Evolutionary conservation across 352 stramenopile species (phyloP), one percentile per base, ranked within the genome.

Genomic region (Halophytophthora polymorphica): DNA sequence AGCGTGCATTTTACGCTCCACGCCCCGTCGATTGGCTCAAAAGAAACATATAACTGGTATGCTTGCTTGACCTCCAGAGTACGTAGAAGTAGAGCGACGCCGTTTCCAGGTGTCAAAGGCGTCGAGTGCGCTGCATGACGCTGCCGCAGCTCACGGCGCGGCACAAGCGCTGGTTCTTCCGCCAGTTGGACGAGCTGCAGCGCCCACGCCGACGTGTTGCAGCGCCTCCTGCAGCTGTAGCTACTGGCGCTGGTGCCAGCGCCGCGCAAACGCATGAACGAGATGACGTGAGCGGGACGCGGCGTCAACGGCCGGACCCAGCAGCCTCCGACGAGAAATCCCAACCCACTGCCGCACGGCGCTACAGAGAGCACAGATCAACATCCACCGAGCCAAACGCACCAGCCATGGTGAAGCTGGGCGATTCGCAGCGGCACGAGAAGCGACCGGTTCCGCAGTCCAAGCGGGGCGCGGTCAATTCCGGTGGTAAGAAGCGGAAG

Each of bases 121-220:
- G n/a, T n/a, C n/a, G 45, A 45, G 44, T 55, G 45, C 45, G 54
- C 36, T 47, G 34, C 39, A 55, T 34, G 36, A 11, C 35, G 19
- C 22, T 68, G 6, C 34, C 50, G 47, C 51, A 84, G 50, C 68
- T 83, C 8, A 69, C 66, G 10, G 55, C 45, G 17, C 19, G 71
- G 36, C 36, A 71, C 29, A 84, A 86, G 71, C 58, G 35, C 25
- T 21, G 48, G 6, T 86, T 84, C 61, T 84, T 86, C 56, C 28
- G 47, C 12, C 49, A 69, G 13, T 46, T 87, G 22, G 69, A 84
- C 18, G 61, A 60, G 34, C 56, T 88, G 37, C 22, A 80, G 13
- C 47, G 12, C 13, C 42, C 44, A 40, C n/a, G 49, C 47, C 50
- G 33, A 52, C 52, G 8, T 31, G 25, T 31, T 31, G 25, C 25